phyloP scores from a whole-genome alignment of 257 asterid species.

The Cynanchum wilfordii region DNA sequence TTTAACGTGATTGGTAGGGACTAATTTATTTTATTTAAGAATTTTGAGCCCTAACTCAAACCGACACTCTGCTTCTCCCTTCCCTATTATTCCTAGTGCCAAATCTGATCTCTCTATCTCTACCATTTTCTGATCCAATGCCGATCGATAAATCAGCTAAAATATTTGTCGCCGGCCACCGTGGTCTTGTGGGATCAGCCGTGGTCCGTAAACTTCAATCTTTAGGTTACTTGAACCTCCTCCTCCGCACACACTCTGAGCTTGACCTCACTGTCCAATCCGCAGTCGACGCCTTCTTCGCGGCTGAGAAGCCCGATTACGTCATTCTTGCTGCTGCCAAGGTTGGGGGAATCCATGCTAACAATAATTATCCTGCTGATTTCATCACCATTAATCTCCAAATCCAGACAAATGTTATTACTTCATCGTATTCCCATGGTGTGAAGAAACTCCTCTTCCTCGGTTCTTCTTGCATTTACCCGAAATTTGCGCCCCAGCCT shows the following conservation, averaged over 20 bases:
- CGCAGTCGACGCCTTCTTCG: slow-evolving; percentile 73
- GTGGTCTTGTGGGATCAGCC: slow-evolving; percentile 91
- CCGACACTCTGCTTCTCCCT: background rate
- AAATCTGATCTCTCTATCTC: background rate
- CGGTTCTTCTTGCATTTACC: slow-evolving; percentile 95
- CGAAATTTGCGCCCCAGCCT: slow-evolving; percentile 91
- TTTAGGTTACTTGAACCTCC: slow-evolving; percentile 59
- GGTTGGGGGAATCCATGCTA: slow-evolving; percentile 96
- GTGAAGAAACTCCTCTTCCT: slow-evolving; percentile 64
- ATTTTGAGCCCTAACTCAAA: background rate
- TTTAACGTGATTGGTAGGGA: too few species aligned
- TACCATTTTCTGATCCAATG: slow-evolving; percentile 17
- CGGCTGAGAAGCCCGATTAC: slow-evolving; percentile 43
- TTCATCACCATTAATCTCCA: slow-evolving; percentile 89
- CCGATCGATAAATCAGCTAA: slow-evolving; percentile 50
- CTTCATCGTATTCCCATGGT: slow-evolving; percentile 55
- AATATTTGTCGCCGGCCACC: slow-evolving; percentile 87
- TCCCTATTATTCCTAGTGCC: background rate
- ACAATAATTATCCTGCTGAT: slow-evolving; percentile 83
- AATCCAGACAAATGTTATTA: slow-evolving; percentile 83
- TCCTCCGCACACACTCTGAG: slow-evolving; percentile 80
- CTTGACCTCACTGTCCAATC: slow-evolving; percentile 86
- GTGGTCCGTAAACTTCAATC: slow-evolving; percentile 54
- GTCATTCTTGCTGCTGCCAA: slow-evolving; percentile 93
- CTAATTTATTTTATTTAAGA: too few species aligned